Evolutionary conservation across 2,329 filamentous ascomycete genomes (phyloP), one percentile per base, ranked within the genome.

Genomic region (Pyrenochaeta sp.): DNA sequence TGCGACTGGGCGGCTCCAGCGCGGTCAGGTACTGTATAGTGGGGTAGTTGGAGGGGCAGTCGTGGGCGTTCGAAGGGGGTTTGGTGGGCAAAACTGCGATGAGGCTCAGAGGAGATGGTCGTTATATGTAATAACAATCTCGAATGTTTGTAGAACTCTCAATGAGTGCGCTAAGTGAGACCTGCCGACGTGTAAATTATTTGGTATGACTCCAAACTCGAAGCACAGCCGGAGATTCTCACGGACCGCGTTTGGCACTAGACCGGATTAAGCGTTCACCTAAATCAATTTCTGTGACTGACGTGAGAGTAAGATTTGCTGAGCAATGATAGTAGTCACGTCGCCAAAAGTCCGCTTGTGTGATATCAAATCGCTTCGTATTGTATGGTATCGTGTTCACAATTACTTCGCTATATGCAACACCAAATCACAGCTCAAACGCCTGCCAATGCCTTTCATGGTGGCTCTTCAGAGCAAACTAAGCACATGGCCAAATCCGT

Each of bases 21-120:
- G 49, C 55, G 50, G 44, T 32, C 39, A 39, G 45, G 52, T 48
- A 39, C 51, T 45, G 55, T 41, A 65, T 69, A 63, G 72, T 61
- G 72, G 69, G 71, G 68, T 68, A 63, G 40, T 61, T 62, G 59
- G 69, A 61, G 65, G 67, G 62, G 64, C 49, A 61, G 36, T 57
- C 60, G 45, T 45, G n/a, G 27, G 15, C 27, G 21, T 23, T 17
- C 15, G 23, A 14, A 47, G 58, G 42, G 50, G 40, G 37, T 62
- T 66, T 44, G 61, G 56, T 63, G 63, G 60, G 58, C 58, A 5
- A 27, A 51, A 51, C 50, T 43, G 42, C 23, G 4, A 3, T 30
- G 6, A 9, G 23, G 6, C 14, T 42, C 37, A 39, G 43, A 49
- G 29, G 21, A 44, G 36, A 36, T 50, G 29, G 41, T 49, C 32